phyloP scores from a whole-genome alignment of 768 basidiomycete genomes.

The Cubamyces sp. region DNA sequence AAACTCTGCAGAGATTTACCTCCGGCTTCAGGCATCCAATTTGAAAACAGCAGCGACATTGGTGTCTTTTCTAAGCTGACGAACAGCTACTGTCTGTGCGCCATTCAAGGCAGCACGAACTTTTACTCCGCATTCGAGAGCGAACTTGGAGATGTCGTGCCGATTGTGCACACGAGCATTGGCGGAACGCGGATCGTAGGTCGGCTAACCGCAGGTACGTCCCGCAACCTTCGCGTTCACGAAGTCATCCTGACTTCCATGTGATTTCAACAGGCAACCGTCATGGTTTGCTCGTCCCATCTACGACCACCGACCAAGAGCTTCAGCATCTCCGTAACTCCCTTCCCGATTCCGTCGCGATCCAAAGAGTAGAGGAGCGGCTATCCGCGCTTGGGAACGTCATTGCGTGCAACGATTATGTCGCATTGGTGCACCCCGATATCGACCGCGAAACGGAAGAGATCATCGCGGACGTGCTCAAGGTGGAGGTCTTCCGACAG shows the following conservation, averaged over 20 bases:
- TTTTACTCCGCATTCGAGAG: constrained; percentile 98
- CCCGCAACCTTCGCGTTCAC: neutral
- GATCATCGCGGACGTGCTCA: constrained; percentile 98
- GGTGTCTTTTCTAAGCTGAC: constrained; percentile 98
- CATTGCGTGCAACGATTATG: constrained; percentile 98
- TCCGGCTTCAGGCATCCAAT: constrained; percentile 72
- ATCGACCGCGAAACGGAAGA: constrained; percentile 98
- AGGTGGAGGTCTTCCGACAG: constrained; percentile 98
- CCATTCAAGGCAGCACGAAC: constrained; percentile 93
- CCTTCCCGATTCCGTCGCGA: constrained; percentile 88
- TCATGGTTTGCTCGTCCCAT: constrained; percentile 95
- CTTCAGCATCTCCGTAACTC: constrained; percentile 97
- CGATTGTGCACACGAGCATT: constrained; percentile 95
- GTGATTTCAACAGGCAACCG: constrained; percentile 71
- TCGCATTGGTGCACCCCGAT: constrained; percentile 98
- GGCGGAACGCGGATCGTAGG: constrained; percentile 94
- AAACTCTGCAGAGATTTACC: neutral
- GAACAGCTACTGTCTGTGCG: constrained; percentile 95
- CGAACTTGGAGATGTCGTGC: constrained; percentile 90
- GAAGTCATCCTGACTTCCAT: neutral
- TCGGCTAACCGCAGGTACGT: constrained; percentile 84
- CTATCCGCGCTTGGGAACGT: constrained; percentile 97
- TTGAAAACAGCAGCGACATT: constrained; percentile 93
- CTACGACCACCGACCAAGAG: constrained; percentile 96
- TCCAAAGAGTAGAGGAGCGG: constrained; percentile 97